Evolutionary conservation across 768 basidiomycete species (phyloP).

Genomic region (Lentinula boryana): DNA sequence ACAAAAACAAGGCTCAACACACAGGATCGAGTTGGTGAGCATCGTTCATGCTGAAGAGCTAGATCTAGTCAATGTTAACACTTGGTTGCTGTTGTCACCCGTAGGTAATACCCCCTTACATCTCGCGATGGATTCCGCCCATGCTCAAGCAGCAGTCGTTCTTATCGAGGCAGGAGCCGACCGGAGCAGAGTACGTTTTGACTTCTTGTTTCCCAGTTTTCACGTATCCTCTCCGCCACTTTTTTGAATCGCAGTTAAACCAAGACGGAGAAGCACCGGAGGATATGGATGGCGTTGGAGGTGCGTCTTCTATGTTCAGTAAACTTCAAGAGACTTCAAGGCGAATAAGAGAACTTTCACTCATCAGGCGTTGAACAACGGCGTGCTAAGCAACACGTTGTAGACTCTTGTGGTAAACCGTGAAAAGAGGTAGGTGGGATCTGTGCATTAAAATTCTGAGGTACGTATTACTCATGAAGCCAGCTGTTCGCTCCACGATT

Average conservation of each 20-base stretch:
- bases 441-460: too few species aligned
- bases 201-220: constrained; percentile 6
- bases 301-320: not conserved
- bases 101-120: constrained; percentile 94
- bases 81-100: not conserved
- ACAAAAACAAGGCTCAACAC: constrained; percentile 84
- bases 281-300: constrained; percentile 86
- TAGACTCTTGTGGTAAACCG: constrained; percentile 63
- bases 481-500: too few species aligned
- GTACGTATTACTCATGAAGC: too few species aligned
- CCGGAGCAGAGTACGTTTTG: constrained; percentile 60
- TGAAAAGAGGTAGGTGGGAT: constrained; percentile 14
- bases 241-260: constrained; percentile 51
- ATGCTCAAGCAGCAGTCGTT: constrained; percentile 84
- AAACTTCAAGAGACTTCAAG: not conserved
- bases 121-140: constrained; percentile 94
- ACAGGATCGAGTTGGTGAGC: constrained; percentile 68
- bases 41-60: not conserved
- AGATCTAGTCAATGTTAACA: not conserved
- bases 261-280: constrained; percentile 84
- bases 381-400: constrained; percentile 69
- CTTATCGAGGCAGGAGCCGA: constrained; percentile 96
- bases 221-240: not conserved
- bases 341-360: not conserved
- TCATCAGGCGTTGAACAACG: constrained; percentile 65